Conservation (phyloP, 2,329 filamentous ascomycete genomes). For the Bipolaris cookei region DNA sequence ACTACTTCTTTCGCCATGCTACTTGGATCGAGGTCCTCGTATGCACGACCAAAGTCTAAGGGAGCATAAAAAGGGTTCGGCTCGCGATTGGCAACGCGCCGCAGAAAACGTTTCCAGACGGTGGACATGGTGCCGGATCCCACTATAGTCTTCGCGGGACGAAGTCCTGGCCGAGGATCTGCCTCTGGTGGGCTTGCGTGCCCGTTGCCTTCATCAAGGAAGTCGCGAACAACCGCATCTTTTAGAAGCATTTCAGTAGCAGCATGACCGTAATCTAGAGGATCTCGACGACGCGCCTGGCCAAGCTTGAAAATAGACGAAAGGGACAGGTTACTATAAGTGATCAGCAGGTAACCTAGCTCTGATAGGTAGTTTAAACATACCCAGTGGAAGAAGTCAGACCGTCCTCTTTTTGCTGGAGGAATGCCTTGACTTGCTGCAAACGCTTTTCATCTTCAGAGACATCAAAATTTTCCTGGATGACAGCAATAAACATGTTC, state of each 20-base stretch:
- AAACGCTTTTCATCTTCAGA: conserved; percentile 97
- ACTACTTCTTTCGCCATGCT: conserved; percentile 92
- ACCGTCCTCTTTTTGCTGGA: conserved; percentile 87
- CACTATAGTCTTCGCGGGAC: conserved; percentile 52
- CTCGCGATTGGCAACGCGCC: conserved; percentile 68
- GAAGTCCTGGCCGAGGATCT: conserved; percentile 45
- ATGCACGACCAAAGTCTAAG: conserved; percentile 71
- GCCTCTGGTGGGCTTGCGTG: conserved; percentile 31
- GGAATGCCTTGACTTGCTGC: conserved; percentile 93
- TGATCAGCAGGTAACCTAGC: not conserved
- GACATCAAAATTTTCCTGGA: conserved; percentile 98
- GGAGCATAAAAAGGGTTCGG: conserved; percentile 95
- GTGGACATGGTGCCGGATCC: conserved; percentile 66
- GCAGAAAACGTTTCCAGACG: conserved; percentile 66
- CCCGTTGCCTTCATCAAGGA: conserved; percentile 75
- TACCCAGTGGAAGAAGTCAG: conserved; percentile 63
- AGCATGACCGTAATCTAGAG: conserved; percentile 87
- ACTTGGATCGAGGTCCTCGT: conserved; percentile 81
- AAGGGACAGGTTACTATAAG: conserved; percentile 70
- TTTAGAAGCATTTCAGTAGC: conserved; percentile 97
- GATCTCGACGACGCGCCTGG: conserved; percentile 72
- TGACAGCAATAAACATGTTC: conserved; percentile 99
- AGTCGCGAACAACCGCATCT: conserved; percentile 92
- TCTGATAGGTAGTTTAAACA: conserved; percentile 1
- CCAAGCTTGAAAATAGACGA: conserved; percentile 68